Percentiles rank a stretch among this genome's conserved stretches.
These are phyloP conservation scores for Athelia sp. DNA, from an alignment of 1,284 basidiomycete species.

Conservation along the genomic window DNA sequence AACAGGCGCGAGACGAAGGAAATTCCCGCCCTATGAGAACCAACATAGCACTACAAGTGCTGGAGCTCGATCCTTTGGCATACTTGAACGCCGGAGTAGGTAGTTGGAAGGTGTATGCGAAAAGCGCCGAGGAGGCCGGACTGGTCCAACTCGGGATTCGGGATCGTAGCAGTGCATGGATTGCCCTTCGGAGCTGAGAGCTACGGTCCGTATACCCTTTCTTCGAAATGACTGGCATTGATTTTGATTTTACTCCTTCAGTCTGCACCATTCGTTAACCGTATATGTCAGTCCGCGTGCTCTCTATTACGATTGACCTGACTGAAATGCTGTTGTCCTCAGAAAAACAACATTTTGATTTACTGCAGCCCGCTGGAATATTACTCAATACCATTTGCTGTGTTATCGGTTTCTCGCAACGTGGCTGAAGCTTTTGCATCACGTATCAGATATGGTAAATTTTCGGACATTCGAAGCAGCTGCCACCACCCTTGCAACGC, in stretches of 20 bases:
- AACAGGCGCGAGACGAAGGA: neutral
- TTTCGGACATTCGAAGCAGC: neutral
- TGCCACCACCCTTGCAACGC: neutral
- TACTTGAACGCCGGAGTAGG: neutral
- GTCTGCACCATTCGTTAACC: too few species aligned
- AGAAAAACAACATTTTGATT: too few species aligned
- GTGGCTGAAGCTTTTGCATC: neutral
- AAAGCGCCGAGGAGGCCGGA: conserved; percentile 16
- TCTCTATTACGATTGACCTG: too few species aligned
- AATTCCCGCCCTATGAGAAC: neutral
- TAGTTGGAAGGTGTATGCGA: conserved; percentile 15
- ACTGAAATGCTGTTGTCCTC: too few species aligned
- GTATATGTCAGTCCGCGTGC: too few species aligned
- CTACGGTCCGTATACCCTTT: too few species aligned
- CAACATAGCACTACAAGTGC: neutral
- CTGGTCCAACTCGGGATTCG: conserved; percentile 19
- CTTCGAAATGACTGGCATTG: too few species aligned
- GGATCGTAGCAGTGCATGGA: conserved; percentile 17
- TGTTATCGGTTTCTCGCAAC: neutral
- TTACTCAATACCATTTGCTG: too few species aligned
- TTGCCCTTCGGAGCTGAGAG: conserved; percentile 11
- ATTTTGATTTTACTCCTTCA: too few species aligned
- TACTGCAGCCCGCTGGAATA: too few species aligned
- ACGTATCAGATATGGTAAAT: neutral
- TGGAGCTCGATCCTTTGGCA: neutral